Evolutionary conservation across 768 basidiomycete genomes (phyloP).

Genomic region (Russula earlei): DNA sequence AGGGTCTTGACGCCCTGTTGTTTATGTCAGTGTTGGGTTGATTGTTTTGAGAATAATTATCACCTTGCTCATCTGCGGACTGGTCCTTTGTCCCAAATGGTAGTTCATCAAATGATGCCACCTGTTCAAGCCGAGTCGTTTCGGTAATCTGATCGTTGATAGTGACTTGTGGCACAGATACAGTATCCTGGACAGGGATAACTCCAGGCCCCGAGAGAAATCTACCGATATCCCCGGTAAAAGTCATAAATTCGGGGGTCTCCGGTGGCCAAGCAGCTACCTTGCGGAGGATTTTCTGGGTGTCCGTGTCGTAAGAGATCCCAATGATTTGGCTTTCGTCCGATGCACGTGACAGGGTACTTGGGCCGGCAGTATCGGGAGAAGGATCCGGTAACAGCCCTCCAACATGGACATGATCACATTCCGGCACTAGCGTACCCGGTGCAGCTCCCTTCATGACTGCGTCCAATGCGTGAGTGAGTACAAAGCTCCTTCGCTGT

Average conservation of each 20-base stretch:
- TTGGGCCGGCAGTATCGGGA: neutral
- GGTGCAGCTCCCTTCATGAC: neutral
- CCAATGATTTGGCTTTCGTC: neutral
- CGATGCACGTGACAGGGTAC: neutral
- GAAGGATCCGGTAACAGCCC: neutral
- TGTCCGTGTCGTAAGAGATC: neutral
- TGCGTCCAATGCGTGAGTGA: neutral
- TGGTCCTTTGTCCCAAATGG: neutral
- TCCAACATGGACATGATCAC: neutral
- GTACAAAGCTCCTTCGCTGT: constrained; percentile 3
- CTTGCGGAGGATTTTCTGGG: neutral
- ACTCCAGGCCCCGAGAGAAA: constrained; percentile 13
- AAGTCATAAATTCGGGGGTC: neutral
- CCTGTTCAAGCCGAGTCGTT: neutral
- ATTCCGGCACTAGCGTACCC: neutral
- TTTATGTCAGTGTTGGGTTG: neutral
- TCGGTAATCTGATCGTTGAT: neutral
- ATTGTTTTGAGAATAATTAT: neutral
- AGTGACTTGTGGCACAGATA: neutral
- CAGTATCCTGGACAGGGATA: neutral
- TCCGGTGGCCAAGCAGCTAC: neutral
- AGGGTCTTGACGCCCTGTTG: neutral
- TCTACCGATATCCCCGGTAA: neutral
- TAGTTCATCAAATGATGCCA: neutral
- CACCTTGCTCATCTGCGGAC: neutral